Evolutionary conservation across 2,329 filamentous ascomycete species (phyloP).

Genomic region (Clarireedia monteithiana): DNA sequence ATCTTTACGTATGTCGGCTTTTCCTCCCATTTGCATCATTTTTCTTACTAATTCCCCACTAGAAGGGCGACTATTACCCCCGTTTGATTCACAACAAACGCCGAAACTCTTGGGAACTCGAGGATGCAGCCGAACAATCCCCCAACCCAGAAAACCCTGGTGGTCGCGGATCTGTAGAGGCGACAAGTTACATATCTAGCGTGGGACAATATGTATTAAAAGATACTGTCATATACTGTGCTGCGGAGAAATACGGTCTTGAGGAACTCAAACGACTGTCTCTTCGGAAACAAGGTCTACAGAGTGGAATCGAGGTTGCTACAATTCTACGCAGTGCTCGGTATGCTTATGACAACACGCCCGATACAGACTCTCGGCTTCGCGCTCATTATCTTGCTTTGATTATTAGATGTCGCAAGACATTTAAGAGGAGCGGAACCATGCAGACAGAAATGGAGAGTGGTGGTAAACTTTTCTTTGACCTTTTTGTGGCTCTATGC

Average conservation of each 20-base stretch:
- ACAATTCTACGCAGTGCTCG: slow-evolving; percentile 88
- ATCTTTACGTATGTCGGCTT: slow-evolving; percentile 56
- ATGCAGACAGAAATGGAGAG: slow-evolving; percentile 99
- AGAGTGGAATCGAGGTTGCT: slow-evolving; percentile 83
- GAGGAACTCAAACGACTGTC: slow-evolving; percentile 87
- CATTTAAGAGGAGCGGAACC: slow-evolving; percentile 95
- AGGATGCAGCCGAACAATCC: slow-evolving; percentile 53
- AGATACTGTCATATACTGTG: slow-evolving; percentile 92
- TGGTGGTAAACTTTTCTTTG: slow-evolving; percentile 89
- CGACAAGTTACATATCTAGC: slow-evolving; percentile 70
- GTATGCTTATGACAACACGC: slow-evolving; percentile 93
- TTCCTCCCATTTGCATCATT: background rate
- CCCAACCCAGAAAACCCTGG: slow-evolving; percentile 47
- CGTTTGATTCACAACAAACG: slow-evolving; percentile 81
- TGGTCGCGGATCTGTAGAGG: slow-evolving; percentile 58
- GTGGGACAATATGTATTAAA: slow-evolving; percentile 72
- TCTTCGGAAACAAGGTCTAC: slow-evolving; percentile 85
- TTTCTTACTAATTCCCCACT: background rate
- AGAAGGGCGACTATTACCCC: slow-evolving; percentile 50
- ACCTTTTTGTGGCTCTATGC: slow-evolving; percentile 96
- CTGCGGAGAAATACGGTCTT: slow-evolving; percentile 82
- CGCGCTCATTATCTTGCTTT: slow-evolving; percentile 95
- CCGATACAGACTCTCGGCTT: slow-evolving; percentile 83
- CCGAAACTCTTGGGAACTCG: slow-evolving; percentile 82
- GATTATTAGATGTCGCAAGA: slow-evolving; percentile 94